phyloP scores from a whole-genome alignment of 495 filamentous ascomycete species.

The Jackrogersella minutella region DNA sequence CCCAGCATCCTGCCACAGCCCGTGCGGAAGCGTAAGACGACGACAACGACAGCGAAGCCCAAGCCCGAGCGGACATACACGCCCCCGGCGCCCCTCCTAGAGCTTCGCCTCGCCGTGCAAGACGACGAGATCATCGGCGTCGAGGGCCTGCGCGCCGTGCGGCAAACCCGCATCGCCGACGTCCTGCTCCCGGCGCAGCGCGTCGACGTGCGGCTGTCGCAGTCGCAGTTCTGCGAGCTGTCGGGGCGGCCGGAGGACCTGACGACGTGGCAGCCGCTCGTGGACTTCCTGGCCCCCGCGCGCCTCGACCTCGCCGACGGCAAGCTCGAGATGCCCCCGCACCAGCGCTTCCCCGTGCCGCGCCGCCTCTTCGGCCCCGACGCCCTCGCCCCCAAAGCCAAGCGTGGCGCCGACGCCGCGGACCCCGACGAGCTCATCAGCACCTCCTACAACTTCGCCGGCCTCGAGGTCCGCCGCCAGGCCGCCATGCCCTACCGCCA shows the following conservation, averaged over 20 bases:
- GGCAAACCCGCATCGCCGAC: constrained; percentile 28
- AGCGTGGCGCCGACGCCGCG: too few species aligned
- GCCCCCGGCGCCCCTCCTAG: constrained; percentile 45
- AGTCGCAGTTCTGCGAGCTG: constrained; percentile 46
- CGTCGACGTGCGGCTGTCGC: constrained; percentile 53
- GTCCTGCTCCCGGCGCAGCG: constrained; percentile 48
- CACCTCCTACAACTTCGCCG: constrained; percentile 56
- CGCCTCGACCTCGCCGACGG: constrained; percentile 46
- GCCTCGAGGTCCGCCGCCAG: constrained; percentile 52
- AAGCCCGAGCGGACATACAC: not conserved
- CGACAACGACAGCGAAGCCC: not conserved
- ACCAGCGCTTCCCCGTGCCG: constrained; percentile 49
- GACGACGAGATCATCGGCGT: constrained; percentile 35
- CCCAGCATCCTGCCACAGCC: constrained; percentile 1
- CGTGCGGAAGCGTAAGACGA: not conserved
- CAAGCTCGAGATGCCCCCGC: constrained; percentile 49
- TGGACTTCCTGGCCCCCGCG: constrained; percentile 49
- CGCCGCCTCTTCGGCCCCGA: constrained; percentile 37
- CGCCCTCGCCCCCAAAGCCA: too few species aligned
- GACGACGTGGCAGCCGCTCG: constrained; percentile 39
- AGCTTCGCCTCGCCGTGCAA: constrained; percentile 49
- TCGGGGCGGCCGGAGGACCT: constrained; percentile 23
- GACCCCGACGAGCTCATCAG: constrained; percentile 33
- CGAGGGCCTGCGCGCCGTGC: constrained; percentile 37
- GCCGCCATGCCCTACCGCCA: constrained; percentile 47